Base-by-base conservation (phyloP, 2,329 filamentous ascomycete species). In the Calonectria leucothoes region DNA sequence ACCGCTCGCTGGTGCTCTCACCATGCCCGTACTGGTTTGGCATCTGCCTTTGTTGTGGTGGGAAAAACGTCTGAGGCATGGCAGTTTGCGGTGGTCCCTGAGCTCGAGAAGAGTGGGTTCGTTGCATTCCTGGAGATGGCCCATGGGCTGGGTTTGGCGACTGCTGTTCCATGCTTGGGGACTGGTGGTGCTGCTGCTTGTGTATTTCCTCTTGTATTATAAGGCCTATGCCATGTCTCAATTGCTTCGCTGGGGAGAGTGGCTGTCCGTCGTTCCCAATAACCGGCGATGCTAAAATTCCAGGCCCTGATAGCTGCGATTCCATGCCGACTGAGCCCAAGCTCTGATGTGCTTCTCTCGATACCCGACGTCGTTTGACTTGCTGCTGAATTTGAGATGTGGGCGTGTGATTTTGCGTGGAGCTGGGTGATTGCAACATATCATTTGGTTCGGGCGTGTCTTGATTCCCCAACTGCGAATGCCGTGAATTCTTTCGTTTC, bases 311-410 rank as follows among this genome's bases (percentile, higher is more conserved):
- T 17, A 70, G 49, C 20, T 78, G 75, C 10, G 75, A 66, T 33
- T 75, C 71, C 27, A 64, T 33, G 35, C 35, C 66, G 37, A 48
- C 68, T 14, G 69, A 42, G 7, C 39, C 64, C 20, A 68, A 64
- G n/a, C 70, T 71, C 27, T 78, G 76, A n/a, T 45, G 59, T 29
- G 66, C 64, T 17, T 76, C 79, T 37, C 77, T 77, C 4, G 81
- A 80, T 17, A 79, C 72, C 51, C 81, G 79, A 29, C 78, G 81
- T 10, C 82, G 80, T 70, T 83, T 83, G 27, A 63, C 25, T n/a
- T 76, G 74, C 42, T 76, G 74, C 39, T 77, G 76, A 27, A 61
- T 51, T 12, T 76, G 78, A 29, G 67, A 39, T 31, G 67, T 65
- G 29, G 25, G 69, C 15, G 20, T 65, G 49, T 45, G 48, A 4